phyloP scores from a whole-genome alignment of 257 asterid species.

The Solanum dulcamara region DNA sequence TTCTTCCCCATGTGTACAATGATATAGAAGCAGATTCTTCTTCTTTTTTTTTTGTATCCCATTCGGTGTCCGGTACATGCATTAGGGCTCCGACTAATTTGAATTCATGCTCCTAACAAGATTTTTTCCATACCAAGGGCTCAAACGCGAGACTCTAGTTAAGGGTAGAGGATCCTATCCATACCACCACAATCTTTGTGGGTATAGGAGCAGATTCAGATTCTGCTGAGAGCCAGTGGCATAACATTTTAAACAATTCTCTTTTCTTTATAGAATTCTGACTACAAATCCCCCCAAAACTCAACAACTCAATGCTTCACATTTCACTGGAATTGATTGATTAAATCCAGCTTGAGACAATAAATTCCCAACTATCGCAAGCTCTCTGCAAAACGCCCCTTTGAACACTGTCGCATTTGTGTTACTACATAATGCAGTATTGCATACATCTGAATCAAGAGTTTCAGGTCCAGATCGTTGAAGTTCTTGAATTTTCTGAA shows the following conservation, averaged over 20 bases:
- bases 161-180: neutral
- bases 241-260: neutral
- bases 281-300: neutral
- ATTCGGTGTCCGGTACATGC: neutral
- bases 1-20: neutral
- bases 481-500: neutral
- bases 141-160: neutral
- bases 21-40: neutral
- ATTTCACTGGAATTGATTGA: slow-evolving; percentile 19
- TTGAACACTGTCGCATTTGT: slow-evolving; percentile 10
- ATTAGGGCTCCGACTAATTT: neutral
- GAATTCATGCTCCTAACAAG: neutral
- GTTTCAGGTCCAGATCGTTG: neutral
- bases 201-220: neutral
- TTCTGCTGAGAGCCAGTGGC: neutral
- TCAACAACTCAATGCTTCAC: slow-evolving; percentile 28
- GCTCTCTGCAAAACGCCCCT: slow-evolving; percentile 32
- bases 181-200: neutral
- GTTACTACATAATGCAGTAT: neutral
- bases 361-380: slow-evolving; percentile 22
- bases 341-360: slow-evolving; percentile 25
- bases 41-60: neutral
- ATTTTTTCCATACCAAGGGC: neutral
- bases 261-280: neutral
- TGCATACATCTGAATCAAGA: neutral